Evolutionary conservation across 169 alveolate genomes (phyloP).

Genomic region (Plasmodium chabaudi): DNA sequence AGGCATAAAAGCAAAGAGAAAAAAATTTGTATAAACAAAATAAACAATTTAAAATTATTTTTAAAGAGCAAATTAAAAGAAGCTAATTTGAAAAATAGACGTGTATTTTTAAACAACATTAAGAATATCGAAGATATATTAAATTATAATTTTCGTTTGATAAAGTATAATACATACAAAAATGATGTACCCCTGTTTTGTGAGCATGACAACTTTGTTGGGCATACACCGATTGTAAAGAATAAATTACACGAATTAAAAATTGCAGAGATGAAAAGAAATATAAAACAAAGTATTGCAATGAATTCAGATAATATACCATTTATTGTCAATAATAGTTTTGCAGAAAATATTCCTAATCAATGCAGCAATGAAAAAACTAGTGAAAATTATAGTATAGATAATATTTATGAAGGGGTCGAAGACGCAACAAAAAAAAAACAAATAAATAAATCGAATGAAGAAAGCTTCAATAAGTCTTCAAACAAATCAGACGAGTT

Average conservation of each 20-base stretch:
- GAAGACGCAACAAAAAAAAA: neutral
- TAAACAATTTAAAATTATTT: slow-evolving; percentile 17
- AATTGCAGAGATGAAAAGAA: neutral
- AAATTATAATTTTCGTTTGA: slow-evolving; percentile 24
- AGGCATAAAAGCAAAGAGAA: neutral
- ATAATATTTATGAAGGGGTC: neutral
- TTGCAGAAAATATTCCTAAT: neutral
- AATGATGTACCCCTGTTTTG: neutral
- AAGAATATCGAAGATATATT: slow-evolving; percentile 15
- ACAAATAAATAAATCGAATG: neutral
- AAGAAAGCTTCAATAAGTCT: neutral
- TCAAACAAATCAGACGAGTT: neutral
- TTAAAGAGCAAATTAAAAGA: slow-evolving; percentile 6
- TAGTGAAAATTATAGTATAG: neutral
- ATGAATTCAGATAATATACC: no score
- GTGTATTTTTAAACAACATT: slow-evolving; percentile 25
- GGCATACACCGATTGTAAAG: slow-evolving; percentile 4
- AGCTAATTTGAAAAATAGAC: slow-evolving; percentile 10
- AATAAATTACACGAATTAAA: no score
- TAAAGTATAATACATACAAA: neutral
- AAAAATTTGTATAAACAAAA: neutral
- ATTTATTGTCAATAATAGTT: no score
- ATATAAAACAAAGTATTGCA: neutral
- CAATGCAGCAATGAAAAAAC: neutral
- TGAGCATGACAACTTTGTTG: slow-evolving; percentile 40